Percentiles rank a stretch among this genome's conserved stretches.
Conservation (phyloP, 225 moss, liverwort and hornwort genomes). For the Climacium dendroides region DNA sequence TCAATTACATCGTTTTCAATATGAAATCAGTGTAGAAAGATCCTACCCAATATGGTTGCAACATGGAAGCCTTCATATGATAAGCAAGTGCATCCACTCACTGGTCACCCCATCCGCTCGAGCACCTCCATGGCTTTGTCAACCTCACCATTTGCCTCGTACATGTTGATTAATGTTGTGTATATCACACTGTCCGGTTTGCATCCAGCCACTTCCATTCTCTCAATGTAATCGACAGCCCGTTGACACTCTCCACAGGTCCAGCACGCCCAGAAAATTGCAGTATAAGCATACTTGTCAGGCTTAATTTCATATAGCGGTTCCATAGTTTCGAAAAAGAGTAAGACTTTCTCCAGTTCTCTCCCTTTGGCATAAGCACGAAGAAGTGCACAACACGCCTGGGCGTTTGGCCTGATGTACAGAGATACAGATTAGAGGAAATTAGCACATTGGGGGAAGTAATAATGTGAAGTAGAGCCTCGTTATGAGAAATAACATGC, state of each 20-base stretch:
- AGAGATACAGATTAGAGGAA: background rate
- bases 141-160: constrained; percentile 40
- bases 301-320: constrained; percentile 16
- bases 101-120: constrained; percentile 8
- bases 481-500: no score
- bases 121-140: constrained; percentile 31
- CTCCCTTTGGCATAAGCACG: constrained; percentile 47
- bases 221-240: constrained; percentile 20
- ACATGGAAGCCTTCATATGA: background rate
- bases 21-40: background rate
- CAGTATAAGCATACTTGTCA: constrained; percentile 46
- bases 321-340: constrained; percentile 37
- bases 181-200: constrained; percentile 45
- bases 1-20: background rate
- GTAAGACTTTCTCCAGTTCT: constrained; percentile 23
- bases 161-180: constrained; percentile 43
- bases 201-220: constrained; percentile 42
- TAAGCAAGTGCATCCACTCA: background rate
- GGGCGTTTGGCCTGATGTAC: constrained; percentile 21
- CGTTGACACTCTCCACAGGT: constrained; percentile 50
- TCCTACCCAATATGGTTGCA: background rate
- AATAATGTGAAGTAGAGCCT: no score
- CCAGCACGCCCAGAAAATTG: constrained; percentile 56
- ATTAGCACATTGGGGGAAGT: background rate
- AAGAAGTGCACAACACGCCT: constrained; percentile 46